phyloP scores from a whole-genome alignment of 78 protist species.

The Diacronema lutheri region DNA sequence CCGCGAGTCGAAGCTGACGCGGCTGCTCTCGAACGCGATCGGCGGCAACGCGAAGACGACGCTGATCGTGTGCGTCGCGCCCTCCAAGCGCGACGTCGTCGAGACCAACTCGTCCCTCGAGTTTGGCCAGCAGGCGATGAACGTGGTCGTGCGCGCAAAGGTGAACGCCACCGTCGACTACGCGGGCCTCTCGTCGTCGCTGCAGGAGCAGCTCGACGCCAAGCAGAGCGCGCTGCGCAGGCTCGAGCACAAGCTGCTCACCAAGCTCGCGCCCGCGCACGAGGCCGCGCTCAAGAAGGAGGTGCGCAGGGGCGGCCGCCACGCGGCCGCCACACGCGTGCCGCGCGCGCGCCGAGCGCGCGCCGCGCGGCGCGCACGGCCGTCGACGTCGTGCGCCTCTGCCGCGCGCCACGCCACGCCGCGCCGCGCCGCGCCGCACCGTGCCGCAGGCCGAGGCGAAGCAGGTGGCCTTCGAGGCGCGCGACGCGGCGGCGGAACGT shows the following conservation, averaged over 20 bases:
- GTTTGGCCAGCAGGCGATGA: slow-evolving; percentile 59
- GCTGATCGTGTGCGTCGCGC: slow-evolving; percentile 67
- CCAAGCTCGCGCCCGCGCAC: neutral
- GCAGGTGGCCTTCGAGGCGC: neutral
- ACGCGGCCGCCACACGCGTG: too few relatives aligned
- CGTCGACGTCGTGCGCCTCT: too few relatives aligned
- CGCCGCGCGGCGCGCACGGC: too few relatives aligned
- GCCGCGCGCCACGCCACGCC: too few relatives aligned
- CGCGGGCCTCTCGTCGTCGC: neutral
- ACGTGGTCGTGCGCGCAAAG: slow-evolving; percentile 2
- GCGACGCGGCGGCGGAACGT: neutral
- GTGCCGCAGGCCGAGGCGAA: neutral
- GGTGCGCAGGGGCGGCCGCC: too few relatives aligned
- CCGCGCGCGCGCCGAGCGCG: too few relatives aligned
- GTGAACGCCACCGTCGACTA: slow-evolving; percentile 11
- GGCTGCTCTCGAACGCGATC: slow-evolving; percentile 83
- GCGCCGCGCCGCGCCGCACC: too few relatives aligned
- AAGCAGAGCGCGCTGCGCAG: neutral
- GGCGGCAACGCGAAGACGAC: slow-evolving; percentile 88
- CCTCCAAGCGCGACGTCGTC: slow-evolving; percentile 50
- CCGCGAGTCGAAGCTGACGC: slow-evolving; percentile 88
- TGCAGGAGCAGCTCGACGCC: neutral
- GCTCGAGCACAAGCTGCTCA: neutral
- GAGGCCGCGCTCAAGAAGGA: neutral
- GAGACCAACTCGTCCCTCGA: slow-evolving; percentile 76